Evolutionary conservation across 2,329 filamentous ascomycete genomes (phyloP).

Genomic region (Escovopsis sp.): DNA sequence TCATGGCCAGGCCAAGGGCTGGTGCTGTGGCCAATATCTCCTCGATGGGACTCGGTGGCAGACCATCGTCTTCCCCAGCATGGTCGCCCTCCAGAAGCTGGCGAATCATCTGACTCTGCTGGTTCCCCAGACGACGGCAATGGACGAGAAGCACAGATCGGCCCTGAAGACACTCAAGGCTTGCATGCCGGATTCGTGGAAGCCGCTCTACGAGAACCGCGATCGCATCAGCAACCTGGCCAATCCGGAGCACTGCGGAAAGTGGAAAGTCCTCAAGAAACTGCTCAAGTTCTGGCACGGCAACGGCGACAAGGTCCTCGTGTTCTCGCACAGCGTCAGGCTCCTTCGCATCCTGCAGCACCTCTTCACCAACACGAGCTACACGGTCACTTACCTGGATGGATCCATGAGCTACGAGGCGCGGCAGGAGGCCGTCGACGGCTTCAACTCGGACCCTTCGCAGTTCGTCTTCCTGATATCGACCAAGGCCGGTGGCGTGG

Average conservation of each 20-base stretch:
- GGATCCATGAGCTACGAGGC: conserved; percentile 73
- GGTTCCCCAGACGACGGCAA: conserved; percentile 51
- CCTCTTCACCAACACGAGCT: conserved; percentile 75
- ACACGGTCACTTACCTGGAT: conserved; percentile 83
- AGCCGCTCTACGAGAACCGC: conserved; percentile 54
- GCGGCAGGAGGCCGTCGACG: conserved; percentile 65
- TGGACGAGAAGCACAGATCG: conserved; percentile 57
- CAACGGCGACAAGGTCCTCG: conserved; percentile 83
- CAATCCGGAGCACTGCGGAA: conserved; percentile 85
- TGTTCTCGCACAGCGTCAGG: conserved; percentile 86
- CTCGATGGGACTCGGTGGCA: conserved; percentile 54
- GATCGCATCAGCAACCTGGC: conserved; percentile 70
- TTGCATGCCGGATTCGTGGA: conserved; percentile 62
- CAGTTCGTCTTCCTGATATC: conserved; percentile 96
- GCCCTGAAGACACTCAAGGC: conserved; percentile 59
- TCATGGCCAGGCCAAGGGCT: conserved; percentile 52
- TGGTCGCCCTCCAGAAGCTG: conserved; percentile 70
- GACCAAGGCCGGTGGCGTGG: conserved; percentile 82
- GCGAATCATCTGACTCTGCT: conserved; percentile 86
- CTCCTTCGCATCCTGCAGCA: conserved; percentile 71
- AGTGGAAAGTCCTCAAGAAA: conserved; percentile 85
- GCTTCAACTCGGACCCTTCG: conserved; percentile 74
- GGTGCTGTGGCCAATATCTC: conserved; percentile 56
- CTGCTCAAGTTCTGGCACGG: conserved; percentile 79
- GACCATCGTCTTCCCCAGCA: conserved; percentile 68